These are phyloP conservation scores for Termitomyces sp. DNA, from an alignment of 768 basidiomycete species.

Conservation along the genomic window DNA sequence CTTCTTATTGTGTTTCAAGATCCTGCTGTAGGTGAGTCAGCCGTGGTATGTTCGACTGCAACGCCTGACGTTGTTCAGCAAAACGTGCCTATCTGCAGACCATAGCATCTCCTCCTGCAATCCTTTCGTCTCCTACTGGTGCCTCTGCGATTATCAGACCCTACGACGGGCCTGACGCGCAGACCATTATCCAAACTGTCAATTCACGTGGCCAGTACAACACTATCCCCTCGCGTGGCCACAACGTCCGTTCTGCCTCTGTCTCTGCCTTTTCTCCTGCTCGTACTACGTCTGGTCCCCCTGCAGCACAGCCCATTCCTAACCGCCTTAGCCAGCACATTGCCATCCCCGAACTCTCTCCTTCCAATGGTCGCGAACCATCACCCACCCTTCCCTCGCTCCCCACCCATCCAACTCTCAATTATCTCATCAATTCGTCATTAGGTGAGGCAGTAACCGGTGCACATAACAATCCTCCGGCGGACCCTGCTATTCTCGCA, in stretches of 20 bases:
- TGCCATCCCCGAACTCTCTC: constrained; percentile 47
- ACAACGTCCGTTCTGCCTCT: constrained; percentile 64
- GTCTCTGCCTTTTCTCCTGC: constrained; percentile 55
- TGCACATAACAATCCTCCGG: constrained; percentile 29
- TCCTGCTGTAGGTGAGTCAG: constrained; percentile 74
- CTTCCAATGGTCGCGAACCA: constrained; percentile 54
- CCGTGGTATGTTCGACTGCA: background rate
- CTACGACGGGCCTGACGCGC: constrained; percentile 93
- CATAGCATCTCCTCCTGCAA: constrained; percentile 74
- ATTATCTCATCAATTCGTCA: constrained; percentile 76
- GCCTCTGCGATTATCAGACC: constrained; percentile 67
- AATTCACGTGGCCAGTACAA: constrained; percentile 67
- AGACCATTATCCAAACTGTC: constrained; percentile 75
- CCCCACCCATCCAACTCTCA: constrained; percentile 80
- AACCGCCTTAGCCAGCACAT: constrained; percentile 37
- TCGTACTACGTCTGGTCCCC: constrained; percentile 39
- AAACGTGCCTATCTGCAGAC: constrained; percentile 94
- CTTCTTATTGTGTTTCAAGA: constrained; percentile 93
- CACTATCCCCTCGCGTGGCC: constrained; percentile 59
- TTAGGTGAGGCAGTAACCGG: constrained; percentile 48
- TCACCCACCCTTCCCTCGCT: constrained; percentile 79
- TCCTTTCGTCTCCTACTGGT: constrained; percentile 53
- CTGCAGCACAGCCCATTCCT: constrained; percentile 27
- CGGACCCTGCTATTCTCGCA: constrained; percentile 67
- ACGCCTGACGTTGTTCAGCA: constrained; percentile 39